These are phyloP conservation scores for Brettanomyces custersianus DNA, from an alignment of 805 yeast genomes.

Conservation along the genomic window DNA sequence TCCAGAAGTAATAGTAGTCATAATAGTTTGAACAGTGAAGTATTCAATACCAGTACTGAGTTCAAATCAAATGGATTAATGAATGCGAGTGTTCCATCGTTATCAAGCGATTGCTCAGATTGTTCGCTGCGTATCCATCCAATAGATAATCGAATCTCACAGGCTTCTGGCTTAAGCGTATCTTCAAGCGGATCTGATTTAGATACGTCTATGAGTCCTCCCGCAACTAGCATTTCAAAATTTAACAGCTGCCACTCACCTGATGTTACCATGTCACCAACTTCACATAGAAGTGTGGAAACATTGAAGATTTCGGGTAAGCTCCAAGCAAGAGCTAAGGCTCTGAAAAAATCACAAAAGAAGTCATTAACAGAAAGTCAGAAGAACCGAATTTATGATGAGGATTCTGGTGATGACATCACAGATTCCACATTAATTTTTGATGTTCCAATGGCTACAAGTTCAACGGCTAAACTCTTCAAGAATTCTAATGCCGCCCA, in stretches of 20 bases:
- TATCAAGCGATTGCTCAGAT: constrained; percentile 15
- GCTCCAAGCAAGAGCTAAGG: neutral
- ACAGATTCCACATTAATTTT: constrained; percentile 35
- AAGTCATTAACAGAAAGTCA: constrained; percentile 17
- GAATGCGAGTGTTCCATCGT: constrained; percentile 6
- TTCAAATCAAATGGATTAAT: too few relatives aligned
- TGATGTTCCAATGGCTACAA: constrained; percentile 43
- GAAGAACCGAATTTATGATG: constrained; percentile 23
- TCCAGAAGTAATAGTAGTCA: too few relatives aligned
- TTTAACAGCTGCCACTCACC: too few relatives aligned
- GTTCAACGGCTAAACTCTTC: constrained; percentile 24
- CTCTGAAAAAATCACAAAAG: constrained; percentile 1
- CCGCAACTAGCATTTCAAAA: too few relatives aligned
- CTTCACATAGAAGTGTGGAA: neutral
- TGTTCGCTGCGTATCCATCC: too few relatives aligned
- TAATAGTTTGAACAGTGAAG: too few relatives aligned
- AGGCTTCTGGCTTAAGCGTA: too few relatives aligned
- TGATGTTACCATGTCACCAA: neutral
- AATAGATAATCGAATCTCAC: too few relatives aligned
- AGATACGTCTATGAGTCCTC: too few relatives aligned
- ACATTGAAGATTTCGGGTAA: neutral
- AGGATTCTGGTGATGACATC: constrained; percentile 18
- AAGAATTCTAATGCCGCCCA: constrained; percentile 10
- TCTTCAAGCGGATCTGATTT: too few relatives aligned
- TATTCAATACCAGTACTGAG: too few relatives aligned